Evolutionary conservation across 2,329 filamentous ascomycete genomes (phyloP).

Genomic region (Arthrobotrys iridis): DNA sequence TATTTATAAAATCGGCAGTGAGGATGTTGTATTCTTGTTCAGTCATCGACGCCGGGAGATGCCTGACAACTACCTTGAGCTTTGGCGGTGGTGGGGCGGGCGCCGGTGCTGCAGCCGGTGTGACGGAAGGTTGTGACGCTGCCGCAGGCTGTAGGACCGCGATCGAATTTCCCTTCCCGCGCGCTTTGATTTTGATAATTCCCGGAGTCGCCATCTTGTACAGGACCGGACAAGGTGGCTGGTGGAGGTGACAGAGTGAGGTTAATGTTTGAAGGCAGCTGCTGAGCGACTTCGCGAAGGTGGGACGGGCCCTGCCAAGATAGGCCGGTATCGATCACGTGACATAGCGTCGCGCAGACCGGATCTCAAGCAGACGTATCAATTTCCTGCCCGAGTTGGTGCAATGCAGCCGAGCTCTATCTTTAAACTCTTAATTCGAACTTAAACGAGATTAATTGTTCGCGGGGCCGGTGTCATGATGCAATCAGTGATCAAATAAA

Average conservation of each 20-base stretch:
- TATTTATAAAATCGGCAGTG: conserved; percentile 68
- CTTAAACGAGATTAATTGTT: too few relatives aligned
- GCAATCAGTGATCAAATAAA: too few relatives aligned
- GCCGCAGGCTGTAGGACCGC: conserved; percentile 22
- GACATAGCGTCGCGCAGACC: too few relatives aligned
- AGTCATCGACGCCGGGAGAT: conserved; percentile 86
- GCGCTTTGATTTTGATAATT: conserved; percentile 46
- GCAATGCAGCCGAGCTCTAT: too few relatives aligned
- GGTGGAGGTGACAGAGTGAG: background rate
- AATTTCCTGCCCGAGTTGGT: too few relatives aligned
- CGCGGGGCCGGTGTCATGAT: too few relatives aligned
- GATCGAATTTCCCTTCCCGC: conserved; percentile 39
- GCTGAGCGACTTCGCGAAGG: background rate
- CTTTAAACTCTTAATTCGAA: too few relatives aligned
- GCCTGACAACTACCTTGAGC: conserved; percentile 84
- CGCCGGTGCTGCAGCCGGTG: conserved; percentile 13
- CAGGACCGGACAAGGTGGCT: background rate
- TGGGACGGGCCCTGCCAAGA: background rate
- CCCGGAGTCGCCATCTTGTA: conserved; percentile 48
- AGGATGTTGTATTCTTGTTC: conserved; percentile 77
- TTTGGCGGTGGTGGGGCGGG: conserved; percentile 35
- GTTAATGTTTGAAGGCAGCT: background rate
- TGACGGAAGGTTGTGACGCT: background rate
- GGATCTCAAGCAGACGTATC: too few relatives aligned
- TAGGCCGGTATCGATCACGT: background rate